Conservation (phyloP, 805 yeast species). For the Groenewaldozyma salmanticensis region DNA sequence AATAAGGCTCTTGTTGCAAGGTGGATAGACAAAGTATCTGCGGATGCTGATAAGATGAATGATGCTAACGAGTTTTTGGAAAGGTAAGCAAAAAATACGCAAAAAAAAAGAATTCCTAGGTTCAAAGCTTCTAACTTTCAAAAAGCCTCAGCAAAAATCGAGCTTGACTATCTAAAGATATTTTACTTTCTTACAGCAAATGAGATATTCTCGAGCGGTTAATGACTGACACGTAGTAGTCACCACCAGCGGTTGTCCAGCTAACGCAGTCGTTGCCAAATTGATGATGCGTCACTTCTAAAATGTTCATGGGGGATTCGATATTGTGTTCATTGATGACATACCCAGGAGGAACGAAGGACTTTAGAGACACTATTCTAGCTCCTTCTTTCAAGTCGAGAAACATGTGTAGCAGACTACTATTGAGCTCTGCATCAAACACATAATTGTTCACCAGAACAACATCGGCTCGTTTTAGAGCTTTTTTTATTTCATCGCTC, state of each 20-base stretch:
- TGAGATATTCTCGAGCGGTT: slow-evolving; percentile 23
- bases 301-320: slow-evolving; percentile 51
- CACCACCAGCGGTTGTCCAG: slow-evolving; percentile 77
- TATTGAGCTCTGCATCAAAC: slow-evolving; percentile 67
- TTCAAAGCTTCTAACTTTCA: too few relatives aligned
- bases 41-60: slow-evolving; percentile 54
- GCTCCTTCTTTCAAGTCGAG: slow-evolving; percentile 61
- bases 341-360: slow-evolving; percentile 70
- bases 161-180: too few relatives aligned
- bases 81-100: too few relatives aligned
- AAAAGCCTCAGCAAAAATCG: too few relatives aligned
- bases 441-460: slow-evolving; percentile 74
- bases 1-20: slow-evolving; percentile 43
- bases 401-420: slow-evolving; percentile 55
- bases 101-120: too few relatives aligned
- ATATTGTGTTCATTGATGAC: slow-evolving; percentile 45
- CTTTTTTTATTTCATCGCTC: slow-evolving; percentile 44
- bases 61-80: slow-evolving; percentile 29
- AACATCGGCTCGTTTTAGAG: slow-evolving; percentile 56
- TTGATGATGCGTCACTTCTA: slow-evolving; percentile 51
- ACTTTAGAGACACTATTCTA: slow-evolving; percentile 67
- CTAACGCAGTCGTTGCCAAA: slow-evolving; percentile 70
- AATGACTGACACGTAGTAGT: slow-evolving; percentile 69
- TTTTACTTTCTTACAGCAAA: slow-evolving; percentile 5
- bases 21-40: slow-evolving; percentile 48